Evolutionary conservation across 2,329 filamentous ascomycete species (phyloP), one percentile per base, ranked within the genome.

Genomic region (Pseudopyricularia cyperi): DNA sequence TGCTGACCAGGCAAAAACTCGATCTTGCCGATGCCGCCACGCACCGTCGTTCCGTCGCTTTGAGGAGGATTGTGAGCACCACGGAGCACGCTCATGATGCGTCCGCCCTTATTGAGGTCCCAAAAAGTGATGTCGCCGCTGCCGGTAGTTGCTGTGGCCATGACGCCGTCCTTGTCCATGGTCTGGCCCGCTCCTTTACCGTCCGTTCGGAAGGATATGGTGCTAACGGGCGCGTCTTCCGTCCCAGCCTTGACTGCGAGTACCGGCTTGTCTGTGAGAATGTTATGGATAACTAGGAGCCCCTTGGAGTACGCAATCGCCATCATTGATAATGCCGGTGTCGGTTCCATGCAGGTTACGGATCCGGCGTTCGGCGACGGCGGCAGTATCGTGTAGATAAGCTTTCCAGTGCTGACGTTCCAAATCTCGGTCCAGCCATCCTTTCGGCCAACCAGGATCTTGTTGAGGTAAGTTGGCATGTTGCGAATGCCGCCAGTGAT

Each of bases 401-500:
- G 75, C 66, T 94, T 95, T 48, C 80, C 90, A 3, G 88, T 95
- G 63, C 86, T 94, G 55, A 98, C 73, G 63, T 98, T 98, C 91
- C 93, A 98, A 50, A 98, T 95, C 63, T 98, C 93, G 8, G 96
- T 83, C 66, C 83, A 85, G 7, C 93, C 93, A 65, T 98, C 89
- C 56, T 79, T 79, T 60, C 89, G 83, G 9, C 89, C 94, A 3
- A 89, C 86, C 57, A 97, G 89, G 46, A 98, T 79, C 68, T 98
- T 98, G 74, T 98, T 98, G 55, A 98, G 69, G 66, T 89, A 95
- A 0, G 93, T 97, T 1, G 91, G 90, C 84, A 97, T 89, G 61
- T 80, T 94, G 63, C 82, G 85, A 58, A 95, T 77, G 49, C 84
- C 82, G 24, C 87, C 87, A 0, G 86, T 89, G 53, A 96, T 80